These are phyloP conservation scores for Aspergillus baeticus DNA, from an alignment of 495 filamentous ascomycete species.

Conservation along the genomic window DNA sequence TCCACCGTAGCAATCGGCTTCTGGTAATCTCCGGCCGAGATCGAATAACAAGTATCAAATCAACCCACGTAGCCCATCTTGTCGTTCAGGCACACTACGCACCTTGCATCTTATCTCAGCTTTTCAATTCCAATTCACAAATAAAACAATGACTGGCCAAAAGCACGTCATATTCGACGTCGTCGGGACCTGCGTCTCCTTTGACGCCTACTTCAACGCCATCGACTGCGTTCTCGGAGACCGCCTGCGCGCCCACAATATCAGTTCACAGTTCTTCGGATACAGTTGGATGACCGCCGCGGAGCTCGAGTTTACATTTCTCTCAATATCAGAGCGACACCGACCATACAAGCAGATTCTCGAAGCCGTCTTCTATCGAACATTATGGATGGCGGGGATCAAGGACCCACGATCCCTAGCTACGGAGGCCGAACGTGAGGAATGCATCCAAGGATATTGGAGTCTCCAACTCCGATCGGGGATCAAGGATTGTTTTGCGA, in stretches of 20 bases:
- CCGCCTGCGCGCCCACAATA: constrained; percentile 28
- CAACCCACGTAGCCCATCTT: no score
- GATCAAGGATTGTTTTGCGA: constrained; percentile 28
- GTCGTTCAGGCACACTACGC: background rate
- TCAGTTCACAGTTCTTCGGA: constrained; percentile 35
- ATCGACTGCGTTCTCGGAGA: constrained; percentile 30
- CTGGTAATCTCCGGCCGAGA: background rate
- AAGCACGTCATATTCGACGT: constrained; percentile 47
- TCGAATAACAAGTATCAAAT: background rate
- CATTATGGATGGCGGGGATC: constrained; percentile 37
- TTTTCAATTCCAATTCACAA: background rate
- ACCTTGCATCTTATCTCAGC: background rate
- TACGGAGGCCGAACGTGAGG: constrained; percentile 34
- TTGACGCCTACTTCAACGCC: constrained; percentile 31
- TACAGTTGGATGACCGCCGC: constrained; percentile 43
- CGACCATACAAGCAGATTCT: constrained; percentile 33
- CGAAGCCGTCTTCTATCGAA: constrained; percentile 39
- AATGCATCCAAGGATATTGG: constrained; percentile 28
- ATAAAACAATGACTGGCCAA: background rate
- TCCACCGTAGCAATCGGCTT: no score
- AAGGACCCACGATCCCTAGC: constrained; percentile 32
- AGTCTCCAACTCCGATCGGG: constrained; percentile 31
- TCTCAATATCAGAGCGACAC: constrained; percentile 40
- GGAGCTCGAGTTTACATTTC: constrained; percentile 42
- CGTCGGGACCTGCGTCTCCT: constrained; percentile 44